Conservation (phyloP, 306 rosid species). For the Cotoneaster glaucophyllus region DNA sequence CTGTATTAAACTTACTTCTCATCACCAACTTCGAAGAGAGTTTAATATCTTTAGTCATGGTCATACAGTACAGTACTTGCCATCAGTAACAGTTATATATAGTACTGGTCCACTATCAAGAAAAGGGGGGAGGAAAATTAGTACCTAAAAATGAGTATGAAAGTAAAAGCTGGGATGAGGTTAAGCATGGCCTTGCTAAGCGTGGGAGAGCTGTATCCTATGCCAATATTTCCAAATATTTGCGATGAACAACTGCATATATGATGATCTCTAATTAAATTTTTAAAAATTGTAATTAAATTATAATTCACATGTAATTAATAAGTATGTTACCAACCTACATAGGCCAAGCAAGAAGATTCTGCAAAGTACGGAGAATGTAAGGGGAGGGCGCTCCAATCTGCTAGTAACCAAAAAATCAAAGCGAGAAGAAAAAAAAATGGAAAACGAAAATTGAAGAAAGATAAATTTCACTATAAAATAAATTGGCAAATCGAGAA, state of each 20-base stretch:
- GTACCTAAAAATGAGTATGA: slow-evolving; percentile 45
- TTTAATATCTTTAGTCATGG: neutral
- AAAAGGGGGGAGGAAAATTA: neutral
- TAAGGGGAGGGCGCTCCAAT: slow-evolving; percentile 1
- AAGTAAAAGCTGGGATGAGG: slow-evolving; percentile 50
- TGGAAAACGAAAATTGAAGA: too few relatives aligned
- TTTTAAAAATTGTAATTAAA: too few relatives aligned
- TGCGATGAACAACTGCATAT: slow-evolving; percentile 24
- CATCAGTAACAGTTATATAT: too few relatives aligned
- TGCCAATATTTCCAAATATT: slow-evolving; percentile 30
- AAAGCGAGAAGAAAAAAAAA: neutral
- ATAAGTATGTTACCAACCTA: neutral
- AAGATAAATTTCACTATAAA: too few relatives aligned
- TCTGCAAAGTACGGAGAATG: neutral
- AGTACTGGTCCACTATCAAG: too few relatives aligned
- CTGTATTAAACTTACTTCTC: too few relatives aligned
- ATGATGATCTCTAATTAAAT: too few relatives aligned
- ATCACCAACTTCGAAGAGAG: too few relatives aligned
- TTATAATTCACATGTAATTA: neutral
- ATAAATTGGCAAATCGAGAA: too few relatives aligned
- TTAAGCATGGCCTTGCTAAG: slow-evolving; percentile 42
- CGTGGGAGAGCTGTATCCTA: slow-evolving; percentile 41
- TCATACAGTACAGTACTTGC: neutral
- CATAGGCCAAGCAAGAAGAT: slow-evolving; percentile 7
- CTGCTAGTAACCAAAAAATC: neutral